Percentiles rank a stretch among this genome's conserved stretches.
phyloP scores from a whole-genome alignment of 1,139 yeast species.

The Geotrichum aggregatum region DNA sequence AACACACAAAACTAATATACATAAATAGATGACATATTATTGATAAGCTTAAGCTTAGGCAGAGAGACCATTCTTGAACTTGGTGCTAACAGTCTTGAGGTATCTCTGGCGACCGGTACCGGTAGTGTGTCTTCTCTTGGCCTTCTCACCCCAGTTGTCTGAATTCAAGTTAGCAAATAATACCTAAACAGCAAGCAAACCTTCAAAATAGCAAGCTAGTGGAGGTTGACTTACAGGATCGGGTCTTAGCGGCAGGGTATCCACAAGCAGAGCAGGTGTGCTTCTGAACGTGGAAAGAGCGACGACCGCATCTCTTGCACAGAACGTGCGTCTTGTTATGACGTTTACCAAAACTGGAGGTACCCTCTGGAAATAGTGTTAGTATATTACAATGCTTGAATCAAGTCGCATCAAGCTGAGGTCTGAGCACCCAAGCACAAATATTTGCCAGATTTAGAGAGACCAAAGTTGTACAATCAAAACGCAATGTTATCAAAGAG shows the following conservation, averaged over 20 bases:
- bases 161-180: conserved; percentile 34
- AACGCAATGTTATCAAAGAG: too few species aligned
- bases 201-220: neutral
- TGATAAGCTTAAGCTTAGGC: conserved; percentile 65
- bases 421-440: neutral
- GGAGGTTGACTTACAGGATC: conserved; percentile 44
- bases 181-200: conserved; percentile 6
- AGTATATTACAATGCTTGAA: neutral
- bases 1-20: conserved; percentile 13
- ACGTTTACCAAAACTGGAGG: conserved; percentile 99
- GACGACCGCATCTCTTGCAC: conserved; percentile 99
- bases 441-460: too few species aligned
- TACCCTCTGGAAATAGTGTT: conserved; percentile 68
- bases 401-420: too few species aligned
- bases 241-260: conserved; percentile 98
- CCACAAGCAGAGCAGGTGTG: conserved; percentile 98
- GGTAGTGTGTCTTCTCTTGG: conserved; percentile 99
- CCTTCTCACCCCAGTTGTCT: conserved; percentile 99
- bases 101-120: conserved; percentile 99
- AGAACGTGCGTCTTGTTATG: conserved; percentile 99
- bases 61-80: conserved; percentile 99
- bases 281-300: conserved; percentile 99
- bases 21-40: conserved; percentile 16
- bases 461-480: too few species aligned
- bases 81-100: conserved; percentile 94